Evolutionary conservation across 345 rosid species (phyloP), one percentile per base, ranked within the genome.

Genomic region (Kernera saxatilis): DNA sequence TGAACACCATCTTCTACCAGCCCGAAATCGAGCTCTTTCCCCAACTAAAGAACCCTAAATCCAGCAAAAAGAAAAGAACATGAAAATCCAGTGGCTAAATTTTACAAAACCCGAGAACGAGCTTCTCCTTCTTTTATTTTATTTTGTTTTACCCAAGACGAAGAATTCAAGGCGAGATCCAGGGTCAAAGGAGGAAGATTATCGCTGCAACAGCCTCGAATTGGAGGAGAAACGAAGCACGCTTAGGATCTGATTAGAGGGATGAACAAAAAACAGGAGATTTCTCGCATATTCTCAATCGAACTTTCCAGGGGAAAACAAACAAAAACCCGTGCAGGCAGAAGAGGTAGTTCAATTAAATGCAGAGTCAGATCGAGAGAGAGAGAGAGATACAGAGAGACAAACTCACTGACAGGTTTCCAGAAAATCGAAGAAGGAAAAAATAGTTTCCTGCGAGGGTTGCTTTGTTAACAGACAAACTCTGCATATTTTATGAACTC

Each of bases 1-100:
- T 88, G 77, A 86, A 83, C 76, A 80, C 78, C 99, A 95, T 87
- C 81, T 54, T 81, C 55, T 26, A 70, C 77, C 71, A 74, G 69
- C 77, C 78, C 64, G 48, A 39, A 75, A 5, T 18, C 67, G 51
- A 78, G 75, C 67, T 70, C 64, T 41, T 41, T 61, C 60, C 58
- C 35, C 51, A 45, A 6, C 14, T 54, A 52, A 63, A 36, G 14
- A 70, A 33, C 66, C 66, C 57, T 64, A 49, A 59, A 32, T 37
- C 56, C 46, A 59, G 19, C 72, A 3, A n/a, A 17, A 50, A 65
- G 35, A 19, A 51, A 1, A 36, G 48, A 66, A 22, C 37, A 4
- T 25, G 17, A 48, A 55, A 32, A 32, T 10, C 70, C 11, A 64
- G 13, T 32, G 23, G 21, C 7, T 7, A 8, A 6, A 21, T 11